phyloP scores from a whole-genome alignment of 2,329 filamentous ascomycete genomes.

The Teratosphaeria epicoccoides region DNA sequence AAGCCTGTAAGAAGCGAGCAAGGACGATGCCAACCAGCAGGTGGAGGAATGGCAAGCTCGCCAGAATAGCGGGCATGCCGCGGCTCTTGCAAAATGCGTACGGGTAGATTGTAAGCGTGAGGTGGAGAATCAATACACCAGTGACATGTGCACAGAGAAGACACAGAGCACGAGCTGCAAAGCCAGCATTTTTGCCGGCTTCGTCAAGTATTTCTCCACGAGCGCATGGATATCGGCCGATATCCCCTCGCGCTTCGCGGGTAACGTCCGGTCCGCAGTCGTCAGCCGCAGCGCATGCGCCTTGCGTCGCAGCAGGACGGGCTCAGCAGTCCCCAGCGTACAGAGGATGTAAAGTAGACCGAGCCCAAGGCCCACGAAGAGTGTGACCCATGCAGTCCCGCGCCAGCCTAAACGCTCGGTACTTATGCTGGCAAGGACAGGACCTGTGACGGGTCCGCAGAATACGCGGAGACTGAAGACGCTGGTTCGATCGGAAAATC shows the following conservation, averaged over 20 bases:
- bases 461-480: not conserved
- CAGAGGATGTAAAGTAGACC: conserved; percentile 32
- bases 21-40: conserved; percentile 30
- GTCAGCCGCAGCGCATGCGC: conserved; percentile 37
- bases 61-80: conserved; percentile 31
- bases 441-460: conserved; percentile 24
- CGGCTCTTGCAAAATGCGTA: conserved; percentile 34
- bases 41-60: conserved; percentile 34
- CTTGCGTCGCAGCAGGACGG: conserved; percentile 32
- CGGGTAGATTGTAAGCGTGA: conserved; percentile 40
- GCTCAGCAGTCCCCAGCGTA: conserved; percentile 43
- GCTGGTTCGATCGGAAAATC: not conserved
- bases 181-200: conserved; percentile 32
- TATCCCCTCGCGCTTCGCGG: conserved; percentile 64
- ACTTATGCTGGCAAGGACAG: conserved; percentile 42
- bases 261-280: conserved; percentile 55
- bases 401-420: conserved; percentile 45
- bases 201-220: conserved; percentile 34
- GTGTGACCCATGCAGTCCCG: conserved; percentile 47
- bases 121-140: conserved; percentile 28
- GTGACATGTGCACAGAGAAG: conserved; percentile 33
- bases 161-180: conserved; percentile 39
- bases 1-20: conserved; percentile 14
- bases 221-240: conserved; percentile 27
- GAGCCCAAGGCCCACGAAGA: conserved; percentile 38